Conservation (phyloP, 805 yeast species). For the Yamadazyma sp. region DNA sequence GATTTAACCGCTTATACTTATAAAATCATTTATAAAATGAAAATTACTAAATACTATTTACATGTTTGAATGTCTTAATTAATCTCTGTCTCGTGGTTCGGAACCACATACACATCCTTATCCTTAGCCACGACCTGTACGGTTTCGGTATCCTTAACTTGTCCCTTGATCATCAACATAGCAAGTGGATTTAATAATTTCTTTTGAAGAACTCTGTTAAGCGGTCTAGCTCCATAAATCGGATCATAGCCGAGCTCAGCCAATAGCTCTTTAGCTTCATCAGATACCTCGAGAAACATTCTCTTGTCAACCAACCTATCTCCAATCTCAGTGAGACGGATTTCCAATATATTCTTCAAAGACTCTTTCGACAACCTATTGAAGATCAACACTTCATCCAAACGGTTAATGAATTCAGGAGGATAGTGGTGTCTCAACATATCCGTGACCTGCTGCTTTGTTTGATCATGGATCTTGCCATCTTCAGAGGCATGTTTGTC, state of each 20-base stretch:
- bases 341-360: conserved; percentile 76
- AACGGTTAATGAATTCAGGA: conserved; percentile 92
- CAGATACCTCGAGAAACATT: conserved; percentile 55
- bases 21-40: too few relatives aligned
- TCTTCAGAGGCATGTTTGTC: conserved; percentile 61
- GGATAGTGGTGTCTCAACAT: conserved; percentile 74
- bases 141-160: conserved; percentile 47
- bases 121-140: conserved; percentile 29
- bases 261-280: conserved; percentile 73
- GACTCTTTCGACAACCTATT: conserved; percentile 81
- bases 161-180: conserved; percentile 72
- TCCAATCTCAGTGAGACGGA: conserved; percentile 78
- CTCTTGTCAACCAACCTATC: conserved; percentile 77
- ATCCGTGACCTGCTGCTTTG: conserved; percentile 62
- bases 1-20: conserved; percentile 1
- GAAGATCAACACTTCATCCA: conserved; percentile 92
- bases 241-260: conserved; percentile 88
- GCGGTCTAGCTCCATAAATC: conserved; percentile 92
- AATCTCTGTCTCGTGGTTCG: conserved; percentile 27
- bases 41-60: conserved; percentile 1
- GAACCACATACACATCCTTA: conserved; percentile 25
- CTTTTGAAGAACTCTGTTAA: conserved; percentile 86
- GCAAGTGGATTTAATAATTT: conserved; percentile 88
- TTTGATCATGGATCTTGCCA: conserved; percentile 54
- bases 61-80: too few relatives aligned